A percentile compares a stretch with the other conserved stretches of the same genome.
phyloP scores from a whole-genome alignment of 345 rosid species.

The Sonneratia caseolaris region DNA sequence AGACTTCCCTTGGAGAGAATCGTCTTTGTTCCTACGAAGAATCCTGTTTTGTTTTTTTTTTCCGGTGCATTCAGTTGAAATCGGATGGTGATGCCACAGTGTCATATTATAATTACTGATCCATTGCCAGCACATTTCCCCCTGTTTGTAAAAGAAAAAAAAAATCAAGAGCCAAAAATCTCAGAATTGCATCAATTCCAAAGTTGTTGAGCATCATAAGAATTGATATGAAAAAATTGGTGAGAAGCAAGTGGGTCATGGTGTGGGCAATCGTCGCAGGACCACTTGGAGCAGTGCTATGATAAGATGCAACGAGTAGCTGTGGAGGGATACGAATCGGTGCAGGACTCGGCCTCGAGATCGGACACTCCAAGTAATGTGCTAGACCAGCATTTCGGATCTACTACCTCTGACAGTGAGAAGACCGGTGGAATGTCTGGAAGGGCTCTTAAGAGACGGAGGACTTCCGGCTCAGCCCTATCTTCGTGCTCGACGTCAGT shows the following conservation, averaged over 20 bases:
- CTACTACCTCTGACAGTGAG: conserved; percentile 28
- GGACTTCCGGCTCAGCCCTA: not conserved
- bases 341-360: conserved; percentile 21
- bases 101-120: not conserved
- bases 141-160: no score
- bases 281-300: conserved; percentile 30
- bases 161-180: no score
- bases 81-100: not conserved
- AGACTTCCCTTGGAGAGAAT: no score
- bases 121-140: not conserved
- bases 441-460: conserved; percentile 15
- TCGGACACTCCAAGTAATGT: conserved; percentile 38
- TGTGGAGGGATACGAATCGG: conserved; percentile 18
- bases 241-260: not conserved
- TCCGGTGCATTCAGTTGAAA: not conserved
- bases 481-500: not conserved
- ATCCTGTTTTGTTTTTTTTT: not conserved
- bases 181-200: not conserved
- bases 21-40: no score
- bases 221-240: not conserved
- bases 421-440: conserved; percentile 11
- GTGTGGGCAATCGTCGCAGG: conserved; percentile 20
- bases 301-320: conserved; percentile 31
- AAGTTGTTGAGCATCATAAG: not conserved
- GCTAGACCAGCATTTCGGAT: conserved; percentile 25